phyloP scores from a whole-genome alignment of 2,329 filamentous ascomycete species.

The Teratosphaeria nubilosa region DNA sequence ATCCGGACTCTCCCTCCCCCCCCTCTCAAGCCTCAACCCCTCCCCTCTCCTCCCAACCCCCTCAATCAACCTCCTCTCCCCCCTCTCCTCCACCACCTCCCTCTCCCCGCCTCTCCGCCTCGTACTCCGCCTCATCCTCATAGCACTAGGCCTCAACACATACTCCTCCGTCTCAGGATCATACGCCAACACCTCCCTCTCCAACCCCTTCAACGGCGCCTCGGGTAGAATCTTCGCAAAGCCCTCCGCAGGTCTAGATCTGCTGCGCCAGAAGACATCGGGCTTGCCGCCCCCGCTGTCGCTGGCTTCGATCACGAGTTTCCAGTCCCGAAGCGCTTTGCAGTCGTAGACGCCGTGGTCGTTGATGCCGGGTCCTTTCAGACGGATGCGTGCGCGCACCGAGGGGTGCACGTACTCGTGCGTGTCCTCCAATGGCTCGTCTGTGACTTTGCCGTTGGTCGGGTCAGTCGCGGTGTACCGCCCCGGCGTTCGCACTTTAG shows the following conservation, averaged over 20 bases:
- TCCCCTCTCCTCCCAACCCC: background rate
- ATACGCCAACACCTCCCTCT: constrained; percentile 29
- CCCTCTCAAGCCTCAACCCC: background rate
- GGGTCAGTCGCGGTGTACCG: constrained; percentile 38
- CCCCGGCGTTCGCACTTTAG: constrained; percentile 36
- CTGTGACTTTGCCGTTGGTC: constrained; percentile 30
- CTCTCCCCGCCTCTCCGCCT: background rate
- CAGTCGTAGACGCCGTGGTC: constrained; percentile 38
- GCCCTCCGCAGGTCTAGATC: constrained; percentile 7
- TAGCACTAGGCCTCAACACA: constrained; percentile 12
- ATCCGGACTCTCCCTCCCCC: background rate
- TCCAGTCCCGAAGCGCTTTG: constrained; percentile 37
- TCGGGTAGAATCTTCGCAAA: constrained; percentile 29
- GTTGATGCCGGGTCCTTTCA: constrained; percentile 36
- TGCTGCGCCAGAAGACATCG: constrained; percentile 32
- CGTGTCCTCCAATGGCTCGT: constrained; percentile 37
- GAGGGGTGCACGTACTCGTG: constrained; percentile 44
- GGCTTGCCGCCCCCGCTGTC: constrained; percentile 21
- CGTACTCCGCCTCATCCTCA: constrained; percentile 12
- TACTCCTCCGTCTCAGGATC: constrained; percentile 15
- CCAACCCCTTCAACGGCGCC: constrained; percentile 34
- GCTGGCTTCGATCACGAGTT: constrained; percentile 32
- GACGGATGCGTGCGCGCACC: constrained; percentile 35
- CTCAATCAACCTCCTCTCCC: background rate
- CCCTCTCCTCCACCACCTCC: background rate